Evolutionary conservation across 2,329 filamentous ascomycete genomes (phyloP).

Genomic region (Mollisiaceae sp.): DNA sequence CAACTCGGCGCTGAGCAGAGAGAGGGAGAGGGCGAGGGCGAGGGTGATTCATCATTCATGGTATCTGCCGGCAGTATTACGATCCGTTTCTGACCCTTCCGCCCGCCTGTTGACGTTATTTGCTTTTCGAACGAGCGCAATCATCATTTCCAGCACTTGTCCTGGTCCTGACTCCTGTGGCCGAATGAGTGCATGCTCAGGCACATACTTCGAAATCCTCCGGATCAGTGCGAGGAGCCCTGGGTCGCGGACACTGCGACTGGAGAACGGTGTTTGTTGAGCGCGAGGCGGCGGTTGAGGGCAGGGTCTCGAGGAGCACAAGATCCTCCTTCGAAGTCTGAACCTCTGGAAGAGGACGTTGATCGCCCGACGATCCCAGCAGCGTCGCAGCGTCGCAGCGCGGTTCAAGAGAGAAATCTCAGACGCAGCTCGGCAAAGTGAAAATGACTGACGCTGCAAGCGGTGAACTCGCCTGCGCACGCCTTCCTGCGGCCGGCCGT

Average conservation of each 20-base stretch:
- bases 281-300: not conserved
- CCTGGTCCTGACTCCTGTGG: not conserved
- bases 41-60: too few species aligned
- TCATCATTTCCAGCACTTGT: not conserved
- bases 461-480: slow-evolving; percentile 14
- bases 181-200: not conserved
- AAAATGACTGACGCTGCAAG: slow-evolving; percentile 19
- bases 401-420: slow-evolving; percentile 24
- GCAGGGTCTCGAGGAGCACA: slow-evolving; percentile 6
- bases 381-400: slow-evolving; percentile 24
- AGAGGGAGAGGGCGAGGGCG: slow-evolving; percentile 9
- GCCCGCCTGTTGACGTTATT: slow-evolving; percentile 5
- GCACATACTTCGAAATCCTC: not conserved
- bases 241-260: not conserved
- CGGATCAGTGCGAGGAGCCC: not conserved
- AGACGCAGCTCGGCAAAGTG: slow-evolving; percentile 33
- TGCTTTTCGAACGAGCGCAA: slow-evolving; percentile 1
- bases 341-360: slow-evolving; percentile 3
- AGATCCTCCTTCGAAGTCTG: not conserved
- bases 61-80: slow-evolving; percentile 31
- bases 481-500: not conserved
- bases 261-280: not conserved
- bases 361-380: slow-evolving; percentile 17
- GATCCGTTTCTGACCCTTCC: slow-evolving; percentile 24
- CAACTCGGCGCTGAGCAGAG: not conserved